Percentiles rank a stretch among this genome's conserved stretches.
Conservation (phyloP, 768 basidiomycete genomes). For the Lentinula sp. region DNA sequence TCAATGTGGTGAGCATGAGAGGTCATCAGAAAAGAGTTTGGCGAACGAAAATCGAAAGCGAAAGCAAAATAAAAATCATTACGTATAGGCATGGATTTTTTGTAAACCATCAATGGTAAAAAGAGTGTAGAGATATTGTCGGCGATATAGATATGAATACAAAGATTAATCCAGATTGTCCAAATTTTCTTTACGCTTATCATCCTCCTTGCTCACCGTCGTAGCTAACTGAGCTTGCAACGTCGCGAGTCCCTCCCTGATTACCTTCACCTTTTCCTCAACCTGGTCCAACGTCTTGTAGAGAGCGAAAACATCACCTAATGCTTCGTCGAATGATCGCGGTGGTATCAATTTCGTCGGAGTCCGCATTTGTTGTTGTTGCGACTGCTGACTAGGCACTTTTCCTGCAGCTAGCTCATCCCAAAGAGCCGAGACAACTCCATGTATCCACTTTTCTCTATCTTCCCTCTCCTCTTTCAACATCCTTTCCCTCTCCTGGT, state of each 20-base stretch:
- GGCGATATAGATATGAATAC: neutral
- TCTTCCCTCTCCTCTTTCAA: conserved; percentile 45
- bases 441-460: conserved; percentile 70
- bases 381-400: conserved; percentile 14
- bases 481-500: conserved; percentile 25
- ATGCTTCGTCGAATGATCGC: conserved; percentile 5
- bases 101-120: no score
- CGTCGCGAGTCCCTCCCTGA: conserved; percentile 33
- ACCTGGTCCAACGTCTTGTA: conserved; percentile 45
- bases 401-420: conserved; percentile 57
- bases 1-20: no score
- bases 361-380: conserved; percentile 3
- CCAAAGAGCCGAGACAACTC: conserved; percentile 65
- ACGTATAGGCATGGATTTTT: no score
- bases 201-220: neutral
- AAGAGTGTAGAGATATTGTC: no score
- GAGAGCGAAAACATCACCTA: conserved; percentile 40
- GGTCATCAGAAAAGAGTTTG: no score
- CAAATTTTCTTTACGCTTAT: neutral
- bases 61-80: neutral
- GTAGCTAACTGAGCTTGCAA: neutral
- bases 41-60: neutral
- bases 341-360: neutral
- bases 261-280: conserved; percentile 47
- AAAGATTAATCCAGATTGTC: neutral